Conservation (phyloP, 2,329 filamentous ascomycete species). For the Westerdykella sp. region DNA sequence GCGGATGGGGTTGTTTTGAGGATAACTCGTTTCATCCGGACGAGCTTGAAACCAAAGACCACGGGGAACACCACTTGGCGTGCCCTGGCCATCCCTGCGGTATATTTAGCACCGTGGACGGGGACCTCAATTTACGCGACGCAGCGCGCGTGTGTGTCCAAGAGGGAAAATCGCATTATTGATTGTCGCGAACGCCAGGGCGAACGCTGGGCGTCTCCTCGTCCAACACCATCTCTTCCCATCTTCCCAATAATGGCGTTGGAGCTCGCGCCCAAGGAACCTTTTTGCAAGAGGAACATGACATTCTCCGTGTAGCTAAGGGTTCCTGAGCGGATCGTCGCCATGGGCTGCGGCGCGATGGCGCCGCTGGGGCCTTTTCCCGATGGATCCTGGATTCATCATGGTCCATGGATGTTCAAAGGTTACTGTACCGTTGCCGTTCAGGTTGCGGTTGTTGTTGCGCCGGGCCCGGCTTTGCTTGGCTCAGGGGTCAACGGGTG, state of each 20-base stretch:
- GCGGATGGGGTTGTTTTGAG: slow-evolving; percentile 37
- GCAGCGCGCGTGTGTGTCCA: no score
- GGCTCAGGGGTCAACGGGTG: slow-evolving; percentile 20
- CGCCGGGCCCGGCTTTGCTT: slow-evolving; percentile 16
- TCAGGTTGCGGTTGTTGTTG: slow-evolving; percentile 9
- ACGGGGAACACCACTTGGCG: slow-evolving; percentile 31
- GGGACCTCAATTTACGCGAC: background rate
- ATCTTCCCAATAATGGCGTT: no score
- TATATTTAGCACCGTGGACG: slow-evolving; percentile 23
- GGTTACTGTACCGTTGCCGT: no score
- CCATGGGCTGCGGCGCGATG: slow-evolving; percentile 14
- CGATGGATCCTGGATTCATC: slow-evolving; percentile 4
- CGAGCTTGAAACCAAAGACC: slow-evolving; percentile 20
- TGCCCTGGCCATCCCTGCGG: slow-evolving; percentile 28
- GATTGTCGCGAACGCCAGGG: background rate
- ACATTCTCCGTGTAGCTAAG: no score
- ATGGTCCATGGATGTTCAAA: no score
- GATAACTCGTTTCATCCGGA: slow-evolving; percentile 32
- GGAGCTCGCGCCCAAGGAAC: no score
- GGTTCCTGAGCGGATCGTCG: slow-evolving; percentile 22
- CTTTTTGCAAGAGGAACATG: no score
- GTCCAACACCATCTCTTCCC: no score
- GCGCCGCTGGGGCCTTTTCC: slow-evolving; percentile 12
- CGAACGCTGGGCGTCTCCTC: background rate
- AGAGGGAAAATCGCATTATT: no score